phyloP scores from a whole-genome alignment of 116 monocot genomes.

The Papilionanthe hybrid region DNA sequence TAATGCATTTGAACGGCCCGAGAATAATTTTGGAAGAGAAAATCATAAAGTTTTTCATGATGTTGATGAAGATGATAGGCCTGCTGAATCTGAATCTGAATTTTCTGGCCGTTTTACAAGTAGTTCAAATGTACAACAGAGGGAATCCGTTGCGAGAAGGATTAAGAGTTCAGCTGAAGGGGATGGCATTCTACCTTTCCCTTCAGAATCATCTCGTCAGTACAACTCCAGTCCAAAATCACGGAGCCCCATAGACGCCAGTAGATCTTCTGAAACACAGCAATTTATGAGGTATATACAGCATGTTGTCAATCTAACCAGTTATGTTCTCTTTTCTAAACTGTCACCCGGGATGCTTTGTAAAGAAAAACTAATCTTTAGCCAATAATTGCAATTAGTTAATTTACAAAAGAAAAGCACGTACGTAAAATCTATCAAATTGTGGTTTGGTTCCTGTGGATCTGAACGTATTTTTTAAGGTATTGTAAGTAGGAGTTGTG shows the following conservation, averaged over 20 bases:
- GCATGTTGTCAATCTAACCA: background rate
- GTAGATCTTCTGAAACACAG: slow-evolving; percentile 14
- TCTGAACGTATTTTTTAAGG: background rate
- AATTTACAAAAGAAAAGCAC: background rate
- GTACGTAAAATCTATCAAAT: background rate
- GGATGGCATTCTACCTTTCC: slow-evolving; percentile 7
- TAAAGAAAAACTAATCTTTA: background rate
- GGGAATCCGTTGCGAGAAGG: slow-evolving; percentile 14
- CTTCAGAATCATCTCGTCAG: slow-evolving; percentile 24
- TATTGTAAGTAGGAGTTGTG: background rate
- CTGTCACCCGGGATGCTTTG: background rate
- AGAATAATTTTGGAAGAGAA: slow-evolving; percentile 25
- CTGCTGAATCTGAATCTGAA: slow-evolving; percentile 26
- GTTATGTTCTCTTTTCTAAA: background rate
- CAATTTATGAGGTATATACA: slow-evolving; percentile 64
- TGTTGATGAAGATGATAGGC: slow-evolving; percentile 18
- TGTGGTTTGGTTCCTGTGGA: background rate
- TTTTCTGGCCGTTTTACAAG: slow-evolving; percentile 17
- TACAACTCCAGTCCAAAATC: slow-evolving; percentile 30
- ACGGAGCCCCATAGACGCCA: slow-evolving; percentile 30
- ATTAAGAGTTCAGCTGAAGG: background rate
- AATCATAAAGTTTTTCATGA: slow-evolving; percentile 19
- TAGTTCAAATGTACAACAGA: slow-evolving; percentile 6
- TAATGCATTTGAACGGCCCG: slow-evolving; percentile 32
- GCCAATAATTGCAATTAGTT: background rate